Evolutionary conservation across 768 basidiomycete species (phyloP).

Genomic region (Lactifluus echinatus): DNA sequence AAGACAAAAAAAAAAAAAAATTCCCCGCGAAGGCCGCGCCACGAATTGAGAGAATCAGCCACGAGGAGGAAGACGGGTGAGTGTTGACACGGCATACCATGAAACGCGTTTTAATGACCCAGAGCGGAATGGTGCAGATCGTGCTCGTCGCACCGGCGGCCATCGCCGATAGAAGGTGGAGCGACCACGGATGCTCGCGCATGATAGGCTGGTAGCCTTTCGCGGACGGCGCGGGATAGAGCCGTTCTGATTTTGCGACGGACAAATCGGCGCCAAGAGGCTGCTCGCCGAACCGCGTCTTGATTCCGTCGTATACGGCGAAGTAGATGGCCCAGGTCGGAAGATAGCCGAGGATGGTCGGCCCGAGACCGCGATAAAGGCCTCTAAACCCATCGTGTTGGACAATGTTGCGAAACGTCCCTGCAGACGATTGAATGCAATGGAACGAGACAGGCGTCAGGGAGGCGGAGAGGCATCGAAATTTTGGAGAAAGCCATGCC

Average conservation of each 20-base stretch:
- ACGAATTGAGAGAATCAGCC: not conserved
- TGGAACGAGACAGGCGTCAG: not conserved
- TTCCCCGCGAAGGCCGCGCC: too few relatives aligned
- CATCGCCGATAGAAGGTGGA: slow-evolving; percentile 95
- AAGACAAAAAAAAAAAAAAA: not conserved
- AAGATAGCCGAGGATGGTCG: slow-evolving; percentile 92
- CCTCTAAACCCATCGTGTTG: slow-evolving; percentile 72
- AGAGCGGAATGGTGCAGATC: slow-evolving; percentile 88
- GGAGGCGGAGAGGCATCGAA: slow-evolving; percentile 22
- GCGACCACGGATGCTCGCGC: slow-evolving; percentile 75
- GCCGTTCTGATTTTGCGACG: slow-evolving; percentile 32
- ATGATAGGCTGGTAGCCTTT: slow-evolving; percentile 79
- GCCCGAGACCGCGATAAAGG: slow-evolving; percentile 93
- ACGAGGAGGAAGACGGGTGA: not conserved
- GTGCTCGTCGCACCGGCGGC: slow-evolving; percentile 89
- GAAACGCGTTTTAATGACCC: slow-evolving; percentile 99
- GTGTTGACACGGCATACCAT: slow-evolving; percentile 62
- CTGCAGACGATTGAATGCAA: slow-evolving; percentile 25
- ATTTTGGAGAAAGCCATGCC: too few relatives aligned
- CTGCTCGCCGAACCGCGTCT: slow-evolving; percentile 66
- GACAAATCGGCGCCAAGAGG: slow-evolving; percentile 35
- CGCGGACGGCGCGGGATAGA: slow-evolving; percentile 76
- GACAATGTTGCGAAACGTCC: slow-evolving; percentile 41
- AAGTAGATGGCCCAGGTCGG: slow-evolving; percentile 99
- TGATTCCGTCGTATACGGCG: slow-evolving; percentile 94